These are phyloP conservation scores for Fraxinus dipetala DNA, from an alignment of 305 asterid species.

Conservation along the genomic window DNA sequence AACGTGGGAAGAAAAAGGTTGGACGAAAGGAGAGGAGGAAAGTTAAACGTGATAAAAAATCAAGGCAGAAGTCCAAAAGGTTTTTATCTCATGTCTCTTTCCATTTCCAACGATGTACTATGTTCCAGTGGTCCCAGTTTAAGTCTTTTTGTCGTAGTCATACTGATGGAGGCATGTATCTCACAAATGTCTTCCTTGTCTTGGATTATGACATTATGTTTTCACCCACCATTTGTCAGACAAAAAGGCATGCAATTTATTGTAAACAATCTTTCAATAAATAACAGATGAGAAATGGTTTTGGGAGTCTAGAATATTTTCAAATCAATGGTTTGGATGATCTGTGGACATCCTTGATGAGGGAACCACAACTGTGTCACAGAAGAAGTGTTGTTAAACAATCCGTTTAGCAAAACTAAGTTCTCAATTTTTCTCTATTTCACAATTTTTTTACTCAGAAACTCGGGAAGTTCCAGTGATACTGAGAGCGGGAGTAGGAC, in stretches of 20 bases:
- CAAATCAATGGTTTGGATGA: neutral
- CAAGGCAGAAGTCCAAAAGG: conserved; percentile 50
- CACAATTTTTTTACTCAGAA: conserved; percentile 37
- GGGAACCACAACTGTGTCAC: neutral
- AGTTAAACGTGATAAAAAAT: conserved; percentile 40
- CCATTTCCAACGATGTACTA: conserved; percentile 14
- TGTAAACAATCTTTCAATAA: neutral
- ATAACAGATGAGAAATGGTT: conserved; percentile 4
- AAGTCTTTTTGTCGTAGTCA: neutral
- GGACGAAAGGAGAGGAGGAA: conserved; percentile 43
- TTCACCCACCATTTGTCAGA: neutral
- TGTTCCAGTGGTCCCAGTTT: neutral
- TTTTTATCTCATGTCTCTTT: conserved; percentile 12
- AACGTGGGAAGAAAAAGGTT: conserved; percentile 42
- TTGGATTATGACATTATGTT: conserved; percentile 4
- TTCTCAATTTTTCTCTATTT: conserved; percentile 1
- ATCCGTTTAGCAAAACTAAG: neutral
- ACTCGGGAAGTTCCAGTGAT: conserved; percentile 63
- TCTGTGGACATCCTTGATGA: conserved; percentile 14
- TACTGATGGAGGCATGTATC: conserved; percentile 7
- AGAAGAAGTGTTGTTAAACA: neutral
- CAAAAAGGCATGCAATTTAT: conserved; percentile 3
- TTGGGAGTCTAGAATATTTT: neutral
- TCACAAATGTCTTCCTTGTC: conserved; percentile 6
- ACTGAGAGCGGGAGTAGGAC: conserved; percentile 37